These are phyloP conservation scores for Mucor sp. DNA, from an alignment of 371 early-diverging fungal genomes.

Conservation along the genomic window DNA sequence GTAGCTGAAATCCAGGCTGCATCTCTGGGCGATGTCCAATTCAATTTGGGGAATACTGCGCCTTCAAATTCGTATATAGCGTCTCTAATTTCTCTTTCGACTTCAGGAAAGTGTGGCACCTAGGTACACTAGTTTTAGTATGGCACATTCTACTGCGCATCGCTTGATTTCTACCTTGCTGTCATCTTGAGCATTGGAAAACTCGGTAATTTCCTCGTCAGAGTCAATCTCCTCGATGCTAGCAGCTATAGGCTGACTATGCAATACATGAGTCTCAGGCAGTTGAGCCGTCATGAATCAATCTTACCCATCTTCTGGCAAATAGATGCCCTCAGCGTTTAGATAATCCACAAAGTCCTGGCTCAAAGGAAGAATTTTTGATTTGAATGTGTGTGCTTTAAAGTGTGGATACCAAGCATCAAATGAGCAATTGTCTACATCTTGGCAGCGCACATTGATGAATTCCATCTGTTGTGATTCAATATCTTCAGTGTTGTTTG, in stretches of 20 bases:
- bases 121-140: not conserved
- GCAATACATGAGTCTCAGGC: not conserved
- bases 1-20: constrained; percentile 89
- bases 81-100: constrained; percentile 63
- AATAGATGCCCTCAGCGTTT: constrained; percentile 79
- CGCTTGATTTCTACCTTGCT: constrained; percentile 15
- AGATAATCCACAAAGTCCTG: constrained; percentile 82
- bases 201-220: constrained; percentile 47
- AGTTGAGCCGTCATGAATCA: not conserved
- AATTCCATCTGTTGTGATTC: constrained; percentile 4
- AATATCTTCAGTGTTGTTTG: not conserved
- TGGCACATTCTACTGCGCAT: not conserved
- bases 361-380: constrained; percentile 69
- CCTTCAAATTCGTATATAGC: constrained; percentile 78
- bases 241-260: constrained; percentile 43
- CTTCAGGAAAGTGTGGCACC: constrained; percentile 60
- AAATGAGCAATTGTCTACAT: constrained; percentile 72
- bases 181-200: constrained; percentile 25
- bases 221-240: constrained; percentile 50
- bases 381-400: constrained; percentile 64
- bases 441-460: constrained; percentile 17
- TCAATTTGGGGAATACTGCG: constrained; percentile 88
- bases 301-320: constrained; percentile 69
- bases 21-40: constrained; percentile 95
- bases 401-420: constrained; percentile 79